Conservation (phyloP, 495 filamentous ascomycete genomes). For the Tuber aestivum region DNA sequence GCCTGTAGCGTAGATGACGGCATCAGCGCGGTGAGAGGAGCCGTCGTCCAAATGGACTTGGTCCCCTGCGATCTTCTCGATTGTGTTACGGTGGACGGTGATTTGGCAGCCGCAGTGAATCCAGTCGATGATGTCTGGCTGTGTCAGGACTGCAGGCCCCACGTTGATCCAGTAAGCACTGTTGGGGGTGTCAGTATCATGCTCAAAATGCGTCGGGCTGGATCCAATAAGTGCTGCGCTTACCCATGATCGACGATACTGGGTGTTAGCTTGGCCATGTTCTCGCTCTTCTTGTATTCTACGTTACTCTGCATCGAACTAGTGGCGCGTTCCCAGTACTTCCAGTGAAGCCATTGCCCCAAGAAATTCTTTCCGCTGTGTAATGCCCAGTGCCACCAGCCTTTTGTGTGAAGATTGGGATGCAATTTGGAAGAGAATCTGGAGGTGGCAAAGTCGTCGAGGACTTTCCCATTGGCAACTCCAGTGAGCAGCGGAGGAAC, state of each 20-base stretch:
- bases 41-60: constrained; percentile 1
- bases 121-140: constrained; percentile 8
- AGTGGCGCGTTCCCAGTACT: constrained; percentile 15
- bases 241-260: constrained; percentile 17
- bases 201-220: not conserved
- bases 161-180: constrained; percentile 25
- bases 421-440: constrained; percentile 16
- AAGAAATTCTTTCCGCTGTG: constrained; percentile 17
- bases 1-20: constrained; percentile 26
- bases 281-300: constrained; percentile 18
- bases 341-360: constrained; percentile 25
- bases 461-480: constrained; percentile 36
- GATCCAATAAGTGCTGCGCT: not conserved
- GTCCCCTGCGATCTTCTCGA: constrained; percentile 1
- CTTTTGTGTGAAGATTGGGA: constrained; percentile 14
- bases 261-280: constrained; percentile 18
- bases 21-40: constrained; percentile 13
- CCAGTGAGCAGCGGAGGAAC: constrained; percentile 40
- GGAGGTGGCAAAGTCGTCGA: constrained; percentile 13
- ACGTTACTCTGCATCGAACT: constrained; percentile 1
- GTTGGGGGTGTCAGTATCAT: constrained; percentile 9
- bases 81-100: constrained; percentile 15
- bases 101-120: constrained; percentile 11
- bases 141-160: constrained; percentile 10
- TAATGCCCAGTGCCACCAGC: constrained; percentile 21